These are phyloP conservation scores for Favolaschia claudopus DNA, from an alignment of 768 basidiomycete genomes.

Conservation along the genomic window DNA sequence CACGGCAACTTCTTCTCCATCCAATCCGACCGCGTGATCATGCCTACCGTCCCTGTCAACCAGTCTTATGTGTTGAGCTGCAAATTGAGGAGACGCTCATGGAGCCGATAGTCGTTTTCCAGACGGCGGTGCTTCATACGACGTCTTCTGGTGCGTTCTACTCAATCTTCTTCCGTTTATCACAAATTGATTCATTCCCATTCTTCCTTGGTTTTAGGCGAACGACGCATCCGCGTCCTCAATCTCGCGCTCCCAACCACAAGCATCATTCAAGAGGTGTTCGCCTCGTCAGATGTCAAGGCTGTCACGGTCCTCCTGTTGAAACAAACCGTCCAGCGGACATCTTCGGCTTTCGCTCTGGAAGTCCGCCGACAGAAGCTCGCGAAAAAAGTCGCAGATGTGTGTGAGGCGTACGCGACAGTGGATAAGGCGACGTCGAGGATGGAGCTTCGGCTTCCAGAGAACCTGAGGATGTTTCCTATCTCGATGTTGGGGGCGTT, in stretches of 20 bases:
- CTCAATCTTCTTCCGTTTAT: background rate
- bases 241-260: slow-evolving; percentile 67
- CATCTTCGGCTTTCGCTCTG: slow-evolving; percentile 57
- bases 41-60: slow-evolving; percentile 62
- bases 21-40: slow-evolving; percentile 62
- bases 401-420: slow-evolving; percentile 51
- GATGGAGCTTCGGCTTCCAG: slow-evolving; percentile 49
- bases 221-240: slow-evolving; percentile 67
- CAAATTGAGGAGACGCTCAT: slow-evolving; percentile 62
- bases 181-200: background rate
- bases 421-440: slow-evolving; percentile 39
- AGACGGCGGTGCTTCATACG: slow-evolving; percentile 63
- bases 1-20: slow-evolving; percentile 70
- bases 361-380: slow-evolving; percentile 67
- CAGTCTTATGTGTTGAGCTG: slow-evolving; percentile 66
- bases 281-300: slow-evolving; percentile 63
- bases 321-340: slow-evolving; percentile 67
- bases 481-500: slow-evolving; percentile 54
- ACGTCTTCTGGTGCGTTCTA: slow-evolving; percentile 40
- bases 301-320: slow-evolving; percentile 62
- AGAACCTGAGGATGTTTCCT: slow-evolving; percentile 58
- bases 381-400: slow-evolving; percentile 57
- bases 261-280: slow-evolving; percentile 60
- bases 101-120: slow-evolving; percentile 57
- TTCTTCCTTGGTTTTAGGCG: slow-evolving; percentile 41